Evolutionary conservation across 73 alveolate species (phyloP).

Genomic region (Paramecium pentaurelia): DNA sequence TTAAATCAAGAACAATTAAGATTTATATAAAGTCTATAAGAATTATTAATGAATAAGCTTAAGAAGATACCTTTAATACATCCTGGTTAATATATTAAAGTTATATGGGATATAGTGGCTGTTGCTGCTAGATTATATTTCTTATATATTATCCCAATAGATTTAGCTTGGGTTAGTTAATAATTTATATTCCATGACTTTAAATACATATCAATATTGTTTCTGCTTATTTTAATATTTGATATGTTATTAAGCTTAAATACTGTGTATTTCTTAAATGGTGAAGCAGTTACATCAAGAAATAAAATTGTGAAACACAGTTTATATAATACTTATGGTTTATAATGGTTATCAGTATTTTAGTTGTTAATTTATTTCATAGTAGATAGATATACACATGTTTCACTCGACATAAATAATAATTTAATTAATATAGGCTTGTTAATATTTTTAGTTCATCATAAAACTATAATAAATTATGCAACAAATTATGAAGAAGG

Average conservation of each 20-base stretch:
- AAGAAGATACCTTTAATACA: neutral
- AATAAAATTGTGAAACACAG: neutral
- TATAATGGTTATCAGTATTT: neutral
- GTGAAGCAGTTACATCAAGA: conserved; percentile 14
- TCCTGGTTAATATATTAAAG: neutral
- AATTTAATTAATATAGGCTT: neutral
- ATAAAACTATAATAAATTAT: neutral
- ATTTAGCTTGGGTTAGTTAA: conserved; percentile 5
- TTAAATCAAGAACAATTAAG: neutral
- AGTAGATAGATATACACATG: neutral
- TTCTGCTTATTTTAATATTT: neutral
- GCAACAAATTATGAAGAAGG: conserved; percentile 1
- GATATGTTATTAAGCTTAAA: neutral
- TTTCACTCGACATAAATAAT: neutral
- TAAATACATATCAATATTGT: neutral
- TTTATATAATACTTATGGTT: neutral
- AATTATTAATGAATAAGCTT: neutral
- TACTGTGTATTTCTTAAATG: neutral
- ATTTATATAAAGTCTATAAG: neutral
- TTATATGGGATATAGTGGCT: neutral
- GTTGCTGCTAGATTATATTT: neutral
- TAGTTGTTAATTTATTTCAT: neutral
- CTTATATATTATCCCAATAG: conserved; percentile 24
- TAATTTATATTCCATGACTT: neutral
- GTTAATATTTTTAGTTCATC: conserved; percentile 18